phyloP scores from a whole-genome alignment of 225 moss, liverwort and hornwort species.

The Physcomitrium patens region DNA sequence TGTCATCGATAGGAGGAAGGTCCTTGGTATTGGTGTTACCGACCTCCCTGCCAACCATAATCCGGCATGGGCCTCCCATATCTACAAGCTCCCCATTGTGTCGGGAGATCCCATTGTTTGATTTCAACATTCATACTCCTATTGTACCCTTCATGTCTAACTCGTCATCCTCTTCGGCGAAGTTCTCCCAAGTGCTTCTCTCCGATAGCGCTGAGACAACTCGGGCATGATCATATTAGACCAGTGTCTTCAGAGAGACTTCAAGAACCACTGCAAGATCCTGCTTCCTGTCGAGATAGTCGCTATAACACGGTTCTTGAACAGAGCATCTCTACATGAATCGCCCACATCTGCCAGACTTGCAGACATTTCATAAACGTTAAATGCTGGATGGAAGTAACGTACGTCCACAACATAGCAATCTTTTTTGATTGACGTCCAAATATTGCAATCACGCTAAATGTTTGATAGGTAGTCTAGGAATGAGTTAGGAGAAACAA shows the following conservation, averaged over 20 bases:
- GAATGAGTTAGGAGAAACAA: not conserved
- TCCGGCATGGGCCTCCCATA: constrained; percentile 71
- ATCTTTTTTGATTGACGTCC: constrained; percentile 16
- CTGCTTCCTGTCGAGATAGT: constrained; percentile 23
- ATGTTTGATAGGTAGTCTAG: not conserved
- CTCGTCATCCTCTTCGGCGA: constrained; percentile 29
- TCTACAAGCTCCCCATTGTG: constrained; percentile 56
- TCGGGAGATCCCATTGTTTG: constrained; percentile 38
- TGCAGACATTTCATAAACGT: constrained; percentile 24
- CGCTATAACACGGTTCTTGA: constrained; percentile 29
- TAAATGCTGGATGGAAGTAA: not conserved
- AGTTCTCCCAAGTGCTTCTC: constrained; percentile 22
- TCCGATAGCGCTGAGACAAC: constrained; percentile 28
- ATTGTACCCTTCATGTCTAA: constrained; percentile 45
- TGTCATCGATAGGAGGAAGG: constrained; percentile 67
- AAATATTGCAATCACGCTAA: not conserved
- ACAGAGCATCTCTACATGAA: constrained; percentile 46
- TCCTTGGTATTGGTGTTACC: constrained; percentile 64
- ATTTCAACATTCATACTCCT: constrained; percentile 69
- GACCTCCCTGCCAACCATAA: constrained; percentile 62
- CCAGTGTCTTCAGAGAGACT: constrained; percentile 25
- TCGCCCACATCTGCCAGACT: constrained; percentile 24
- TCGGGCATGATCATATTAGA: constrained; percentile 35
- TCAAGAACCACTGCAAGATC: constrained; percentile 33
- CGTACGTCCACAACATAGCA: constrained; percentile 3